Evolutionary conservation across 2,329 filamentous ascomycete species (phyloP), one percentile per base, ranked within the genome.

Genomic region (Arthroderma uncinatum): DNA sequence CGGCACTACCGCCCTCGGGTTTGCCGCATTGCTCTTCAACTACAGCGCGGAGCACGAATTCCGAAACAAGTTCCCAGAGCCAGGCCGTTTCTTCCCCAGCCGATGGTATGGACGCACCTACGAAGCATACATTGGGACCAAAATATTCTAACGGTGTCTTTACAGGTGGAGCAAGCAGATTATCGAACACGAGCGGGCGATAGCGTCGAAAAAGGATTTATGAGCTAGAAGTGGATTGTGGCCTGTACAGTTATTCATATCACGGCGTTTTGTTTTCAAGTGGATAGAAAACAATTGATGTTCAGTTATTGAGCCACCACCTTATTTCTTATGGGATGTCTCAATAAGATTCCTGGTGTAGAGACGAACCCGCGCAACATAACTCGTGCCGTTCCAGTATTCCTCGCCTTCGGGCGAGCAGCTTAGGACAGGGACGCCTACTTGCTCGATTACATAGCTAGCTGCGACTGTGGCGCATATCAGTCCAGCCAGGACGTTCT

Each of bases 361-460:
- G 66, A 72, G 68, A 64, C 69, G 71, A 67, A 74, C 66, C 58
- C 72, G 69, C 69, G 73, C 71, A 65, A 66, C 68, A 65, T 74
- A 74, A 67, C 67, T 67, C 69, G 67, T 67, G 62, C 68, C 71
- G 64, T 77, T 77, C 74, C 74, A 77, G 61, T 66, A 62, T 60
- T 75, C 72, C 54, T 65, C 64, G 39, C 67, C 71, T 56, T 67
- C 62, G 4, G 61, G 63, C 58, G 65, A 56, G 42, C 58, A 61
- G 53, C 68, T 66, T 21, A 73, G 64, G 19, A 58, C 60, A 16
- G 92, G 92, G 69, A 94, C 82, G 0, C 93, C 92, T 55, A 95
- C 84, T 70, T 98, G 93, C 72, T 98, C 91, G 65, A 98, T 95
- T 14, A 89, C 89, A 70, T 95, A 93, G 66, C 90, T 91, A 6